Evolutionary conservation across 1,139 yeast species (phyloP), one percentile per base, ranked within the genome.

Genomic region (Geotrichum restrictum): DNA sequence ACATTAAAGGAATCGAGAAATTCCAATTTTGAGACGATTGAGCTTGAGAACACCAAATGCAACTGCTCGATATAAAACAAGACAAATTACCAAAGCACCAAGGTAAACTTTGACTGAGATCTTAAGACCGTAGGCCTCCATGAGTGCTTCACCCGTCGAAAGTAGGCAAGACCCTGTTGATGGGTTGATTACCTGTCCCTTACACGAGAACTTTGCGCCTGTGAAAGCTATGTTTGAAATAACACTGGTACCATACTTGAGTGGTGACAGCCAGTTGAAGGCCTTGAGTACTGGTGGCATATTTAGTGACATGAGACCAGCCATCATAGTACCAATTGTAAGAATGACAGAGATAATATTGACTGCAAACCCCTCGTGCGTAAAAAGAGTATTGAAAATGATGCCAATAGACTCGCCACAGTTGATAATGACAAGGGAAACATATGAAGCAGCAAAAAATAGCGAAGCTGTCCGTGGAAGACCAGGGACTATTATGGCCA

Each of bases 321-420:
- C 88, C 94, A 88, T 85, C 61, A 85, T 80, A 16, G 85, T 78
- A 6, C 91, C 93, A 54, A 87, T 71, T 2, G 86, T 78, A 48
- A 85, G 69, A 32, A 85, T 64, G 8, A 81, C 77, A 0, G 89
- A 77, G 45, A 88, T 77, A 4, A 87, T 69, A 62, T 85, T 87
- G 22, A 86, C 80, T 0, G 94, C 95, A 60, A 88, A 77, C 0
- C 95, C 96, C 51, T 87, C 78, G 64, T 88, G 91, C 53, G 76
- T 74, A 62, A 88, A 82, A 0, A 85, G 60, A n/a, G 91, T 81
- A 63, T 86, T 86, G 57, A 88, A 82, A 46, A 85, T 74, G 6
- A 88, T 85, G 0, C 96, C 96, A 43, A 88, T 72, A 1, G 93
- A 83, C 65, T 88, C 96, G 40, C 96, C 96, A 59, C 88, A 80